A percentile compares a stretch with the other conserved stretches of the same genome.
phyloP scores from a whole-genome alignment of 2,329 filamentous ascomycete genomes.

The Atkinsonella hypoxylon region DNA sequence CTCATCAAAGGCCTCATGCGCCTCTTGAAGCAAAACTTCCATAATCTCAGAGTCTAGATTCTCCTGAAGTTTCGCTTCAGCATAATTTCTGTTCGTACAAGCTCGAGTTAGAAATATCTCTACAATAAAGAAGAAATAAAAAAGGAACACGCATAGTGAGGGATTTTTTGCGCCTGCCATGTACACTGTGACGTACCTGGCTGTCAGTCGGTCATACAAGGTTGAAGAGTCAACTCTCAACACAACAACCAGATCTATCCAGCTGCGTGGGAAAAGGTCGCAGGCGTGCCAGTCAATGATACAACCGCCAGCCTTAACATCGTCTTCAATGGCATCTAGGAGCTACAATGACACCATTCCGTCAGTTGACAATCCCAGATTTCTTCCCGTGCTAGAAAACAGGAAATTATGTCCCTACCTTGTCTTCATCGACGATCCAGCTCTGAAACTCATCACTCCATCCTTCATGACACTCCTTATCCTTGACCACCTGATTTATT shows the following conservation, averaged over 20 bases:
- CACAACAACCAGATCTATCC: conserved; percentile 93
- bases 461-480: conserved; percentile 74
- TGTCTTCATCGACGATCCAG: conserved; percentile 95
- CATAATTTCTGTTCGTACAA: conserved; percentile 50
- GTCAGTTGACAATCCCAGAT: conserved; percentile 8
- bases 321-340: conserved; percentile 78
- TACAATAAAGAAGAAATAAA: not conserved
- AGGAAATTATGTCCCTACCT: conserved; percentile 40
- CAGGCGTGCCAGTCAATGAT: conserved; percentile 98
- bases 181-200: conserved; percentile 38
- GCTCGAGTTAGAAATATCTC: not conserved
- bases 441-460: conserved; percentile 77
- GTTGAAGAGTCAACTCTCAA: conserved; percentile 67
- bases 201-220: conserved; percentile 72
- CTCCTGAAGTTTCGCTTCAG: conserved; percentile 80
- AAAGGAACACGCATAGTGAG: not conserved
- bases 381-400: not conserved
- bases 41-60: conserved; percentile 98
- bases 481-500: conserved; percentile 86
- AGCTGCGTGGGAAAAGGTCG: conserved; percentile 83
- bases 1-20: conserved; percentile 72
- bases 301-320: conserved; percentile 65
- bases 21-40: conserved; percentile 85
- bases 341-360: conserved; percentile 35
- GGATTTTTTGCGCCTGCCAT: too few relatives aligned